Base-by-base conservation (phyloP, 2,329 filamentous ascomycete species). In the Fusarium chuoi region DNA sequence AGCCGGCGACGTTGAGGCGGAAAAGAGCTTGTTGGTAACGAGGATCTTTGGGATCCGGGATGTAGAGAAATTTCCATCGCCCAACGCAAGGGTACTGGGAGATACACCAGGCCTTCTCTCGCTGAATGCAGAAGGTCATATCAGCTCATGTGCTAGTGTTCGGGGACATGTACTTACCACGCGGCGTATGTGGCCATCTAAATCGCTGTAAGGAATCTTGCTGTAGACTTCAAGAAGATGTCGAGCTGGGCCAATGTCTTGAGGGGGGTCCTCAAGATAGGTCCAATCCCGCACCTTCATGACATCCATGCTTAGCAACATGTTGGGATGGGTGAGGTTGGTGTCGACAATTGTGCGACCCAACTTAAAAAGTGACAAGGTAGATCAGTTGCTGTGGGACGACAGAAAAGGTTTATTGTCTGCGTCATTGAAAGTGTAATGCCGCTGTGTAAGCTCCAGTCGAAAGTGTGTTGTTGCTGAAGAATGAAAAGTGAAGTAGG, bases 61-160 rank as follows among this genome's bases (percentile, higher is more conserved):
- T 79, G 46, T 82, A 83, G 22, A 87, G 80, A 64, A 88, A 88
- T 52, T 84, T 86, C 84, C 86, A 87, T 51, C 85, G 82, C n/a
- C 86, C 86, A 60, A 87, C 82, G 73, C 82, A 86, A 33, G 85
- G 84, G 66, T 83, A 83, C 13, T 82, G 82, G 46, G 84, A 84
- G 52, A 84, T 75, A 35, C 80, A 81, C 86, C 86, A 87, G 12
- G 86, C 82, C 46, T 82, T 79, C 65, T 86, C 84, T 69, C 86
- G 82, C 86, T 87, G 58, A 56, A 52, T 13, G 49, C 26, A 61
- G 57, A 49, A 44, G 42, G 49, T 54, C 22, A 58, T 61, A 65
- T 72, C 56, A 74, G 66, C 58, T 64, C 30, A 30, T 35, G 41
- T 46, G 60, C 42, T 33, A 18, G 52, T 24, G 38, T 35, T 26